Conservation (phyloP, 768 basidiomycete genomes). For the Russula olivacea region DNA sequence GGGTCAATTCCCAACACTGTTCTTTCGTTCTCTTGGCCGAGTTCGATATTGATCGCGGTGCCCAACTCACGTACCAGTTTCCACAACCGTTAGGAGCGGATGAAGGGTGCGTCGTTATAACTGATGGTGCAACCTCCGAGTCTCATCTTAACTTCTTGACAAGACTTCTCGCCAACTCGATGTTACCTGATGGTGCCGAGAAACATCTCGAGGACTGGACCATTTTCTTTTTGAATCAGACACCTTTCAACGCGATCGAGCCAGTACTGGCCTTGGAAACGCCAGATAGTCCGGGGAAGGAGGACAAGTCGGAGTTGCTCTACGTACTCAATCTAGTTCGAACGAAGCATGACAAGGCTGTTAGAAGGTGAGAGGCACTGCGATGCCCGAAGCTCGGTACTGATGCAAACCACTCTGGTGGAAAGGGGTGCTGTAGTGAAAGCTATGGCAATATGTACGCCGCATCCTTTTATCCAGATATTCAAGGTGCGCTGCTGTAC, state of each 20-base stretch:
- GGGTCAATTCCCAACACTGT: conserved; percentile 65
- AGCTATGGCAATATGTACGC: conserved; percentile 89
- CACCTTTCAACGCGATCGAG: conserved; percentile 77
- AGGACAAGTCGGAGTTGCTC: conserved; percentile 48
- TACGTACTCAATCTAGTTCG: conserved; percentile 89
- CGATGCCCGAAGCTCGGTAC: background rate
- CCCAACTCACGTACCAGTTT: conserved; percentile 92
- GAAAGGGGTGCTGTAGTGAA: conserved; percentile 91
- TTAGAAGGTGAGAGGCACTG: conserved; percentile 53
- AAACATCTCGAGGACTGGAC: conserved; percentile 96
- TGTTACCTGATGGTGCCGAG: conserved; percentile 98
- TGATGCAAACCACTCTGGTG: background rate
- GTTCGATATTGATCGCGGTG: conserved; percentile 94
- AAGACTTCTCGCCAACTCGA: conserved; percentile 91
- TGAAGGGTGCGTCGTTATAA: conserved; percentile 62
- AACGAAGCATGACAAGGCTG: conserved; percentile 83
- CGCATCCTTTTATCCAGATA: conserved; percentile 91
- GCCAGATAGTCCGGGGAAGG: conserved; percentile 31
- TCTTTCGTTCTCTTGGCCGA: conserved; percentile 97
- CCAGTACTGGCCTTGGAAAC: conserved; percentile 74
- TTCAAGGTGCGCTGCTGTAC: conserved; percentile 61
- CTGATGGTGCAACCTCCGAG: background rate
- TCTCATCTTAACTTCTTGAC: conserved; percentile 6
- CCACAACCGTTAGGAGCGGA: conserved; percentile 92
- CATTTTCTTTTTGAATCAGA: conserved; percentile 96